A percentile compares a stretch with the other conserved stretches of the same genome.
Conservation (phyloP, 495 filamentous ascomycete species). For the Penicillium roqueforti region DNA sequence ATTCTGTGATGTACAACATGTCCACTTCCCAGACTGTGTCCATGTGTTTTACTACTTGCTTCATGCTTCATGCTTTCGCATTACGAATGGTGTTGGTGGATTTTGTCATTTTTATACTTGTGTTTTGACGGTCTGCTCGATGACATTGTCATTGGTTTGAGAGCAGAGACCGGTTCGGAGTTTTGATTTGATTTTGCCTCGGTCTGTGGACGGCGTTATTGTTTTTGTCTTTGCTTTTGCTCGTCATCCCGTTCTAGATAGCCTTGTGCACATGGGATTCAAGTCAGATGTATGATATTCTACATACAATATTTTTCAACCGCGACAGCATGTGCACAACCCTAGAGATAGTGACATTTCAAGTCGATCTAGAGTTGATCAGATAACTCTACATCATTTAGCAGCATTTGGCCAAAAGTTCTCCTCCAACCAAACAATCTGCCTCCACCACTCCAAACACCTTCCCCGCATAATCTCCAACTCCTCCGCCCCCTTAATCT, state of each 20-base stretch:
- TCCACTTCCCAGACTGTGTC: conserved; percentile 7
- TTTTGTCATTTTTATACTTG: conserved; percentile 6
- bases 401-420: conserved; percentile 44
- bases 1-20: conserved; percentile 23
- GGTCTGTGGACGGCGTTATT: conserved; percentile 4
- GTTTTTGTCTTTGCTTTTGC: conserved; percentile 1
- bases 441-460: conserved; percentile 48
- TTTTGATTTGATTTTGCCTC: background rate
- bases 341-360: background rate
- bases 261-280: conserved; percentile 14
- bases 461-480: conserved; percentile 25
- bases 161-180: conserved; percentile 11
- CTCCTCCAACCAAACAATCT: conserved; percentile 52
- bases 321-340: background rate
- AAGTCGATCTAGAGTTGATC: background rate
- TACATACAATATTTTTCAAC: conserved; percentile 13
- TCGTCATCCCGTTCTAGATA: conserved; percentile 5
- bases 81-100: conserved; percentile 25
- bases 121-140: background rate
- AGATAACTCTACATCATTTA: background rate
- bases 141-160: background rate
- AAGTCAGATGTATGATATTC: conserved; percentile 21
- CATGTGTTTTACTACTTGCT: conserved; percentile 7
- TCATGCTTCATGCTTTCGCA: conserved; percentile 18
- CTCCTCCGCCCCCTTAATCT: conserved; percentile 38